These are phyloP conservation scores for Hippophae rhamnoides DNA, from an alignment of 306 rosid genomes.

Conservation along the genomic window DNA sequence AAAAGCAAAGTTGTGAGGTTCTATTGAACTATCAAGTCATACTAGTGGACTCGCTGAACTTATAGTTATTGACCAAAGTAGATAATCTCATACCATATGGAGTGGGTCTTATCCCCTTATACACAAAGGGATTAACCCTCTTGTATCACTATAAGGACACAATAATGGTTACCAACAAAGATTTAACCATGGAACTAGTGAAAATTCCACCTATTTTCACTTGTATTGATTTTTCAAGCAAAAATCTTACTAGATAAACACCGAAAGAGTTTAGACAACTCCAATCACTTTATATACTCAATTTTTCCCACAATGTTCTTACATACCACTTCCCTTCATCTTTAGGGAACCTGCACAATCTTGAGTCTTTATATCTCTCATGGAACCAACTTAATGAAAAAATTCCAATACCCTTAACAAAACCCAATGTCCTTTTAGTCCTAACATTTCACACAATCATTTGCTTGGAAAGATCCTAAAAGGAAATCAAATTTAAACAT, in stretches of 20 bases:
- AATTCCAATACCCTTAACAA: slow-evolving; percentile 15
- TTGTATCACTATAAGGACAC: no score
- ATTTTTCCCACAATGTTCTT: slow-evolving; percentile 41
- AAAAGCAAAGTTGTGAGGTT: no score
- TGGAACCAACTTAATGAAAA: slow-evolving; percentile 6
- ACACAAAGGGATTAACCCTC: no score
- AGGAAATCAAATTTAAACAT: slow-evolving; percentile 18
- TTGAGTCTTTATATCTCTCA: slow-evolving; percentile 32
- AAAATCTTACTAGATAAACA: slow-evolving; percentile 14
- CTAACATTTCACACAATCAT: slow-evolving; percentile 22
- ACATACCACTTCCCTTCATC: slow-evolving; percentile 30
- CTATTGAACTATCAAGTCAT: no score
- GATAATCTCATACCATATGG: no score
- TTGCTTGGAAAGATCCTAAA: slow-evolving; percentile 16
- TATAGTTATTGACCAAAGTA: no score
- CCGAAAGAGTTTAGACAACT: slow-evolving; percentile 13
- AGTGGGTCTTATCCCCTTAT: no score
- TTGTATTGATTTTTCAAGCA: slow-evolving; percentile 13
- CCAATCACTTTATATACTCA: slow-evolving; percentile 16
- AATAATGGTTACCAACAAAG: no score
- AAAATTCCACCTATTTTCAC: slow-evolving; percentile 13
- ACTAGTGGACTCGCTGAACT: no score
- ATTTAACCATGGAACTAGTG: neutral
- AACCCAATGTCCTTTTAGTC: slow-evolving; percentile 11
- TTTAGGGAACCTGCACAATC: neutral